Evolutionary conservation across 148 eudicot species (phyloP), one percentile per base, ranked within the genome.

Genomic region (Euryodendron excelsum): DNA sequence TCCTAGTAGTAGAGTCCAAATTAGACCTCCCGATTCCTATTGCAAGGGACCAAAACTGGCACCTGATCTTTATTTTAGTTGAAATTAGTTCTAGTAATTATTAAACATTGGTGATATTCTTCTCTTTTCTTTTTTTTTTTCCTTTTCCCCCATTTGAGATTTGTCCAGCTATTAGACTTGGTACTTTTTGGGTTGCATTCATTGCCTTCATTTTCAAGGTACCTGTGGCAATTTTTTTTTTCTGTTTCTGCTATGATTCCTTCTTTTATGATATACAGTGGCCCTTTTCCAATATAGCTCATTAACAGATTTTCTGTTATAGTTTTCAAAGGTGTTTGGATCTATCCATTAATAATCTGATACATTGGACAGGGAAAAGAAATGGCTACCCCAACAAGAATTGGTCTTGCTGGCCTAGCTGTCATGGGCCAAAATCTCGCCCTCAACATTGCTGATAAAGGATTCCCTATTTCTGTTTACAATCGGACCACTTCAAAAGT

Each of bases 401-500:
- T 93, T 63, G 97, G 95, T 72, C 93, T 93, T 50, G 94, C 93
- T 45, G 97, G 97, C 77, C 87, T 93, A 39, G 97, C 95, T 28
- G 93, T 93, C 45, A 91, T 91, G 97, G 97, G 97, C 44, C 97
- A 93, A 83, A 93, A 93, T 84, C 95, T 93, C 28, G 97, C 97
- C 78, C 93, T 91, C 47, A 89, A 93, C 90, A 91, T 93, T 78
- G 97, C 97, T 77, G 96, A 92, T 18, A 92, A 92, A 90, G 96
- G 96, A 14, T 92, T 92, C 82, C 96, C 96, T 27, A 90, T 92
- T 15, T 90, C 96, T 37, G 96, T 92, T 74, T 93, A 93, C 87
- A 93, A 91, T 78, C 80, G 97, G 27, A 93, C 91, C 34, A 89
- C 93, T 53, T 89, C 93, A 74, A 93, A 93, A 81, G 97, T 91